phyloP scores from a whole-genome alignment of 768 basidiomycete genomes.

The Termitomyces sp. region DNA sequence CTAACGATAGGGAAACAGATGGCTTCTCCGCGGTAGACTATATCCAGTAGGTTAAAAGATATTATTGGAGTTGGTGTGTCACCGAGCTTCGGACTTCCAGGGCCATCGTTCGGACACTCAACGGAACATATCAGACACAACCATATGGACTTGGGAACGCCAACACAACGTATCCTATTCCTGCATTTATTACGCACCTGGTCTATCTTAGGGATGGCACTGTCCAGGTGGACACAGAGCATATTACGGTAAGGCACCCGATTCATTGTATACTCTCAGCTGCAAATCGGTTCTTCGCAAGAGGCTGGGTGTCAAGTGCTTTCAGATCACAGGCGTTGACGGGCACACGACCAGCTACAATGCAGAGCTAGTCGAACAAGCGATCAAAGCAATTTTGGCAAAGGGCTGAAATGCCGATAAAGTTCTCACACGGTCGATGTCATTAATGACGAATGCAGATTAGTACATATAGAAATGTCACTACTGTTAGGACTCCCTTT shows the following conservation, averaged over 20 bases:
- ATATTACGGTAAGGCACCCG: conserved; percentile 51
- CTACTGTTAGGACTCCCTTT: neutral
- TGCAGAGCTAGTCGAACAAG: conserved; percentile 37
- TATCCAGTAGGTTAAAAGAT: conserved; percentile 45
- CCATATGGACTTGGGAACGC: conserved; percentile 56
- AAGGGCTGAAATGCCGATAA: conserved; percentile 5
- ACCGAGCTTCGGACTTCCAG: conserved; percentile 26
- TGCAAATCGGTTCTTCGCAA: conserved; percentile 19
- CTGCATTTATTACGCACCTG: conserved; percentile 82
- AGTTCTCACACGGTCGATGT: conserved; percentile 9
- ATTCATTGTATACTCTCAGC: neutral
- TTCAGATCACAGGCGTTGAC: conserved; percentile 33
- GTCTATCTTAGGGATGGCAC: conserved; percentile 64
- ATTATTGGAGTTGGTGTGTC: neutral
- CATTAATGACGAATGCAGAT: conserved; percentile 9
- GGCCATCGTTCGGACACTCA: conserved; percentile 66
- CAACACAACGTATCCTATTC: conserved; percentile 61
- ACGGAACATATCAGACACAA: conserved; percentile 47
- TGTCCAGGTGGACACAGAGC: conserved; percentile 56
- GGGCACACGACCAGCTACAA: conserved; percentile 32
- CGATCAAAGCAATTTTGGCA: conserved; percentile 27
- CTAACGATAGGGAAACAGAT: conserved; percentile 87
- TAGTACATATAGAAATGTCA: conserved; percentile 5
- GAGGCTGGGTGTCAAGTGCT: conserved; percentile 57
- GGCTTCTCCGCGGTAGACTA: conserved; percentile 84